A percentile compares a stretch with the other conserved stretches of the same genome.
Conservation (phyloP, 2,329 filamentous ascomycete species). For the Fusarium sp. region DNA sequence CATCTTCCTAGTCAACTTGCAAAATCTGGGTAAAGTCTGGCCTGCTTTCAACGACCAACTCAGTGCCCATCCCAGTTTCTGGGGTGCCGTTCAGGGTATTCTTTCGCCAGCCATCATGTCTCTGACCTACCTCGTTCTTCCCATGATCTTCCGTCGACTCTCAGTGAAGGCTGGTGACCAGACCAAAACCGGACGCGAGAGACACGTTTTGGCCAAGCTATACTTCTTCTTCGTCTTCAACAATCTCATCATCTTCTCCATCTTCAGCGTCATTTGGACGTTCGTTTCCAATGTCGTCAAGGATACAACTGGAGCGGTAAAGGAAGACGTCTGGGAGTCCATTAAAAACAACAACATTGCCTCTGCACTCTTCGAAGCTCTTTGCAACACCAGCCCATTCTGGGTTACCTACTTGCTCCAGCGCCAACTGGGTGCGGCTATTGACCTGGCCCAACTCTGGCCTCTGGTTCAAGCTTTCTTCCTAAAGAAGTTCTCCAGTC, state of each 20-base stretch:
- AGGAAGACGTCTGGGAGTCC: constrained; percentile 73
- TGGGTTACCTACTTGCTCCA: constrained; percentile 96
- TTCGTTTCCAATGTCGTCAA: constrained; percentile 75
- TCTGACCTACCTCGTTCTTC: constrained; percentile 85
- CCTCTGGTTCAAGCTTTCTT: constrained; percentile 87
- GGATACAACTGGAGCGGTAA: constrained; percentile 58
- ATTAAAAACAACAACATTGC: constrained; percentile 73
- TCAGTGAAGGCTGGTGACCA: constrained; percentile 86
- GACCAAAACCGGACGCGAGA: constrained; percentile 91
- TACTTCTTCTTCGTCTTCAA: constrained; percentile 98
- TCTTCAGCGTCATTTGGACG: constrained; percentile 85
- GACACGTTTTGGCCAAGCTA: constrained; percentile 89
- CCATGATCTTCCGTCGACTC: constrained; percentile 89
- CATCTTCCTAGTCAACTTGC: constrained; percentile 88
- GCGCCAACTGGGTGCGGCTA: constrained; percentile 90
- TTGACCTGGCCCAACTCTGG: constrained; percentile 91
- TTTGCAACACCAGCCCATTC: constrained; percentile 87
- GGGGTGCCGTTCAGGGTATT: constrained; percentile 93
- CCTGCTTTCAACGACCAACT: constrained; percentile 75
- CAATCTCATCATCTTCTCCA: constrained; percentile 92
- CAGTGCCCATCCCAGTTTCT: constrained; percentile 70
- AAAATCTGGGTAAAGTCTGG: constrained; percentile 85
- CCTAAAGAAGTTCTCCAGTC: constrained; percentile 83
- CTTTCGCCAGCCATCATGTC: constrained; percentile 88
- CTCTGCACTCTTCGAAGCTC: constrained; percentile 72